Percentiles rank a stretch among this genome's conserved stretches.
Conservation (phyloP, 768 basidiomycete genomes). For the Xerocomellus intermedius region DNA sequence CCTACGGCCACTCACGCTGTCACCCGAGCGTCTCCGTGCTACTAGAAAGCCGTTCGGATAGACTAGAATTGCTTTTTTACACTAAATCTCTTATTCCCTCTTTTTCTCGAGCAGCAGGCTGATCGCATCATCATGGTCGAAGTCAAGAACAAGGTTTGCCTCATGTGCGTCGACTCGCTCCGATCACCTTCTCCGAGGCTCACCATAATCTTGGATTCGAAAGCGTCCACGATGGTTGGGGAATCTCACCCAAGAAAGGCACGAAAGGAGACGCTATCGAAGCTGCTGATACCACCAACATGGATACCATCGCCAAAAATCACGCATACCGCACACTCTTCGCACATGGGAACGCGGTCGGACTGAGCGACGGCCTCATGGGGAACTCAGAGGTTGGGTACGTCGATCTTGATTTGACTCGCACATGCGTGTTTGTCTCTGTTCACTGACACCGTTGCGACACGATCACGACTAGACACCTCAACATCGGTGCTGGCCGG, state of each 20-base stretch:
- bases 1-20: not conserved
- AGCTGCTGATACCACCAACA: slow-evolving; percentile 79
- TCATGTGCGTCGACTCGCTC: slow-evolving; percentile 57
- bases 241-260: slow-evolving; percentile 64
- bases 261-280: slow-evolving; percentile 88
- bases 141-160: slow-evolving; percentile 86
- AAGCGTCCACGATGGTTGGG: slow-evolving; percentile 97
- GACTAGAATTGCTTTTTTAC: not conserved
- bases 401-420: slow-evolving; percentile 27
- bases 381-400: slow-evolving; percentile 98
- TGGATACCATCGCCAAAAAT: slow-evolving; percentile 82
- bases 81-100: not conserved
- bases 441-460: not conserved
- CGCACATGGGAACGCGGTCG: slow-evolving; percentile 91
- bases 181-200: not conserved
- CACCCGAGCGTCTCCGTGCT: slow-evolving; percentile 7
- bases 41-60: slow-evolving; percentile 2
- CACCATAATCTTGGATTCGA: not conserved
- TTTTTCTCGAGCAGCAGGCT: not conserved
- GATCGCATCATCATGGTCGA: slow-evolving; percentile 37
- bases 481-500: slow-evolving; percentile 94
- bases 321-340: slow-evolving; percentile 70
- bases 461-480: slow-evolving; percentile 53
- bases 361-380: slow-evolving; percentile 92
- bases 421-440: not conserved